Evolutionary conservation across 106 monocot genomes (phyloP).

Genomic region (Dendrobium nobile): DNA sequence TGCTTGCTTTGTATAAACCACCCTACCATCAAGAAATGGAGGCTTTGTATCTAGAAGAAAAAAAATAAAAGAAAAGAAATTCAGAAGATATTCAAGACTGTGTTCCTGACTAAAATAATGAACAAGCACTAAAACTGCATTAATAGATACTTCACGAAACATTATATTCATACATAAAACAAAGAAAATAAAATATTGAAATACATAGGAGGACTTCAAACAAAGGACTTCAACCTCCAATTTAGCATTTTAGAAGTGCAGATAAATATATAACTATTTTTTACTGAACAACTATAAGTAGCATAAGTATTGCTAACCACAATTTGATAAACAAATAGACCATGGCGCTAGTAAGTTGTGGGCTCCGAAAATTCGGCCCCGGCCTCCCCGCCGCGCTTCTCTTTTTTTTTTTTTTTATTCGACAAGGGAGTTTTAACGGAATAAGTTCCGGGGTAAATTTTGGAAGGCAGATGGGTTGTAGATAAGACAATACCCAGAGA

Average conservation of each 20-base stretch:
- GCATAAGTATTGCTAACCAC: neutral
- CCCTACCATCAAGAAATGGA: conserved; percentile 93
- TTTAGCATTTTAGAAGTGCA: neutral
- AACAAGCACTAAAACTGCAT: neutral
- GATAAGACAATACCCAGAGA: too few relatives aligned
- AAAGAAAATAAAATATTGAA: neutral
- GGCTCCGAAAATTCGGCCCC: too few relatives aligned
- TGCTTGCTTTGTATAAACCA: conserved; percentile 88
- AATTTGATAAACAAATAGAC: neutral
- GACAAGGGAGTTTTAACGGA: too few relatives aligned
- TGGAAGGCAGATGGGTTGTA: too few relatives aligned
- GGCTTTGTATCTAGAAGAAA: conserved; percentile 79
- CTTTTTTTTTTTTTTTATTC: too few relatives aligned
- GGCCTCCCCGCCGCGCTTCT: too few relatives aligned
- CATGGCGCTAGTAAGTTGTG: neutral
- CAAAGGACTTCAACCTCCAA: neutral
- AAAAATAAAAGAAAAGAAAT: conserved; percentile 1
- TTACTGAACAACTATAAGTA: neutral
- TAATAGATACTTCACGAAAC: neutral
- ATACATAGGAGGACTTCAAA: neutral
- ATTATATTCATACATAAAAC: neutral
- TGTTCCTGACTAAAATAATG: neutral
- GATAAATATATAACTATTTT: neutral
- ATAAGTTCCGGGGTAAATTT: too few relatives aligned
- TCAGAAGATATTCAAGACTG: neutral